Evolutionary conservation across 441 rosid genomes (phyloP).

Genomic region (Pelargonium cotyledonis): DNA sequence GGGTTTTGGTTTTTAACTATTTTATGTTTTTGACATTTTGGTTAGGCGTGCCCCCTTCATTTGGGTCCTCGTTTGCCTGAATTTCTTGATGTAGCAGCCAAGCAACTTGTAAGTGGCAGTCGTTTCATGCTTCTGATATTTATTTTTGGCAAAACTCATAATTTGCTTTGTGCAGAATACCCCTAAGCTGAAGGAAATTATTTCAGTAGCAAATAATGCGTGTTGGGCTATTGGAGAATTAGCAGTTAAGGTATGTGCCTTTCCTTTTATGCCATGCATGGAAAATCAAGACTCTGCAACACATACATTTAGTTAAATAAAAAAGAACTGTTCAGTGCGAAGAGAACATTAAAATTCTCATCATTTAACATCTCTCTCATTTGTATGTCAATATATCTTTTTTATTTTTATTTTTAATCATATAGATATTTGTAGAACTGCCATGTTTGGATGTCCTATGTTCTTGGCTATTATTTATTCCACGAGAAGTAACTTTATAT

Average conservation of each 20-base stretch:
- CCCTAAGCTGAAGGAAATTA: constrained; percentile 59
- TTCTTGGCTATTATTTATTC: too few species aligned
- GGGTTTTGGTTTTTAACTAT: background rate
- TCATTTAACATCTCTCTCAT: too few species aligned
- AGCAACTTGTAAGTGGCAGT: constrained; percentile 71
- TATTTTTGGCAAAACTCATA: constrained; percentile 6
- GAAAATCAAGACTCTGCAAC: background rate
- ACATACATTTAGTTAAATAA: background rate
- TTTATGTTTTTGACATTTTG: constrained; percentile 9
- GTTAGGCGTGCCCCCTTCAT: constrained; percentile 72
- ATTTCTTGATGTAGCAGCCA: constrained; percentile 73
- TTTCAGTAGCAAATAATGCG: constrained; percentile 94
- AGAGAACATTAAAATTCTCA: too few species aligned
- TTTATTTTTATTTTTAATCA: too few species aligned
- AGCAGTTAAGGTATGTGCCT: constrained; percentile 67
- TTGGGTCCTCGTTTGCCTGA: constrained; percentile 67
- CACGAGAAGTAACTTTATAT: too few species aligned
- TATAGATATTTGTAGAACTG: too few species aligned
- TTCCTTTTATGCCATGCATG: too few species aligned
- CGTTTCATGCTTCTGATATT: constrained; percentile 14
- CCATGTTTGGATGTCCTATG: too few species aligned
- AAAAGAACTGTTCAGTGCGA: too few species aligned
- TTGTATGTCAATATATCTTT: too few species aligned
- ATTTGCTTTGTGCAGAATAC: constrained; percentile 44
- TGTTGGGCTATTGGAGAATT: constrained; percentile 99